Evolutionary conservation across 2,329 filamentous ascomycete species (phyloP).

Genomic region (Pseudogymnoascus sp.): DNA sequence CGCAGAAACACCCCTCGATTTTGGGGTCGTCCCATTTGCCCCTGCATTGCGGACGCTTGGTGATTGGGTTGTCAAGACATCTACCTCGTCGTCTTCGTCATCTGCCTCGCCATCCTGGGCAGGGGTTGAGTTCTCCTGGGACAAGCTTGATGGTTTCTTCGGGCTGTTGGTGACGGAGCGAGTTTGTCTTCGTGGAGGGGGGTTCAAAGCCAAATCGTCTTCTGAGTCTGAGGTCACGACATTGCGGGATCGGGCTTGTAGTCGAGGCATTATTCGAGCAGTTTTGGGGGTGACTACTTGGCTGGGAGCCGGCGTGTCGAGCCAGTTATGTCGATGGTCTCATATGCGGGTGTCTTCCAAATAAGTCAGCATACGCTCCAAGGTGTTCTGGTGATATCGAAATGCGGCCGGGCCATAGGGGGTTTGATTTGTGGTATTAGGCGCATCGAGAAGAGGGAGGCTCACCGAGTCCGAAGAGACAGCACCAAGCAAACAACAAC

Average conservation of each 20-base stretch:
- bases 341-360: background rate
- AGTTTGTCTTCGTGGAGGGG: background rate
- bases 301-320: background rate
- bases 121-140: background rate
- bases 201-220: background rate
- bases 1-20: background rate
- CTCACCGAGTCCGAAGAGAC: background rate
- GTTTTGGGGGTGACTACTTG: background rate
- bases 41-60: background rate
- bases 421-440: background rate
- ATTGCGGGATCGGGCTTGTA: background rate
- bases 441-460: background rate
- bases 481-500: background rate
- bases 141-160: background rate
- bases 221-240: background rate
- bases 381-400: background rate
- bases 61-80: background rate
- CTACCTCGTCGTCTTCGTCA: background rate
- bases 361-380: background rate
- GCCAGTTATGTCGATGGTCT: slow-evolving; percentile 1
- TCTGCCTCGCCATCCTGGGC: background rate
- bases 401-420: background rate
- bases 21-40: background rate
- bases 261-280: background rate
- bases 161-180: background rate